These are phyloP conservation scores for Ustulina deusta DNA, from an alignment of 2,329 filamentous ascomycete species.

Conservation along the genomic window DNA sequence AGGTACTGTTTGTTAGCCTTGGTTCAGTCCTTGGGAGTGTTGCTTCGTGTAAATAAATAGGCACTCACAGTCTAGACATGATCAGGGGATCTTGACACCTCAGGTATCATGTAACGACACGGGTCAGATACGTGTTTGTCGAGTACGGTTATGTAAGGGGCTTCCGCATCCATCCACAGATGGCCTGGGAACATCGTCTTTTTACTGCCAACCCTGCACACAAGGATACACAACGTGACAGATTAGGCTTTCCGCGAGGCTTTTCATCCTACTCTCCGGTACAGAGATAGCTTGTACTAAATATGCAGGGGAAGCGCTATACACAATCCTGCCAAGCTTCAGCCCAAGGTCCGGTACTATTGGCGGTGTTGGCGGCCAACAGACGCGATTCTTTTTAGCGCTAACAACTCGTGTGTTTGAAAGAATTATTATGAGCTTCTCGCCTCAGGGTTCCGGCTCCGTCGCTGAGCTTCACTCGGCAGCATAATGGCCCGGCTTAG, in stretches of 20 bases:
- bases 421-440: background rate
- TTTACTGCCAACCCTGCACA: slow-evolving; percentile 1
- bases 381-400: background rate
- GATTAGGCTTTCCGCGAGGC: slow-evolving; percentile 22
- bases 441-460: background rate
- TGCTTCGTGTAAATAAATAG: background rate
- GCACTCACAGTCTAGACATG: slow-evolving; percentile 34
- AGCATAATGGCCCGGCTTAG: slow-evolving; percentile 21
- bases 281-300: background rate
- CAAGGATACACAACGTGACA: background rate
- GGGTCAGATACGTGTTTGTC: background rate
- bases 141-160: background rate
- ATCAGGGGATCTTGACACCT: background rate
- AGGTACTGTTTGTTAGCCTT: slow-evolving; percentile 29
- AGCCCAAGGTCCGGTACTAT: slow-evolving; percentile 28
- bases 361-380: slow-evolving; percentile 18
- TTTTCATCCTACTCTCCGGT: background rate
- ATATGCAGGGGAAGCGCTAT: slow-evolving; percentile 25
- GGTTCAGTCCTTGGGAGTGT: background rate
- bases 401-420: background rate
- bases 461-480: background rate
- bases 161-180: background rate
- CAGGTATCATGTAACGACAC: background rate
- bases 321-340: slow-evolving; percentile 29
- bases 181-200: background rate